Evolutionary conservation across 352 stramenopile genomes (phyloP).

Genomic region (Aphanomyces invadans): DNA sequence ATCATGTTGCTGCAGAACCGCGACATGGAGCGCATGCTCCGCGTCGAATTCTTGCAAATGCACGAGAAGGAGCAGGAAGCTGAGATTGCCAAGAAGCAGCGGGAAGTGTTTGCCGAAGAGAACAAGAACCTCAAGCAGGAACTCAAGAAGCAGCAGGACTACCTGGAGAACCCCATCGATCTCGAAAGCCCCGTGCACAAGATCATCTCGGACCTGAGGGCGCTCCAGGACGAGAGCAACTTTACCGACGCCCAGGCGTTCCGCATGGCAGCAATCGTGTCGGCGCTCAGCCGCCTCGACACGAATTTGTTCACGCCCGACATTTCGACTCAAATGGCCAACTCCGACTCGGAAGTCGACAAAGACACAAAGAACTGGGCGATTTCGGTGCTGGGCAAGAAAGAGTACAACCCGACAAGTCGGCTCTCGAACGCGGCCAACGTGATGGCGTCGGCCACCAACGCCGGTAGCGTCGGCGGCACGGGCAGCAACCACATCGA

Average conservation of each 20-base stretch:
- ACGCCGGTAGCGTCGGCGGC: not conserved
- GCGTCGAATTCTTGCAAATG: slow-evolving; percentile 24
- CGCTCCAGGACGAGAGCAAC: slow-evolving; percentile 17
- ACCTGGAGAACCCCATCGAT: slow-evolving; percentile 11
- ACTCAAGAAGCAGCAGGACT: slow-evolving; percentile 23
- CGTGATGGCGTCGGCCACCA: no score
- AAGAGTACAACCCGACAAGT: slow-evolving; percentile 54
- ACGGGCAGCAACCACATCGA: not conserved
- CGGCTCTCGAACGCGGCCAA: slow-evolving; percentile 22
- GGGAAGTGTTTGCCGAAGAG: slow-evolving; percentile 21
- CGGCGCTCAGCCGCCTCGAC: slow-evolving; percentile 19
- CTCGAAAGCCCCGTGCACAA: slow-evolving; percentile 23
- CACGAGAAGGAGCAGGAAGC: slow-evolving; percentile 21
- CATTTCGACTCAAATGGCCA: slow-evolving; percentile 17
- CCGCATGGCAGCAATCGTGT: slow-evolving; percentile 4
- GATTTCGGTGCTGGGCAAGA: slow-evolving; percentile 29
- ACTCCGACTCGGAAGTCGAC: slow-evolving; percentile 16
- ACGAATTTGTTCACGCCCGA: slow-evolving; percentile 23
- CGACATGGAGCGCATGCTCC: slow-evolving; percentile 25
- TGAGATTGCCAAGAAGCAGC: slow-evolving; percentile 20
- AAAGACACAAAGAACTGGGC: slow-evolving; percentile 27
- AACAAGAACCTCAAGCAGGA: slow-evolving; percentile 25
- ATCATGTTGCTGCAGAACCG: slow-evolving; percentile 23
- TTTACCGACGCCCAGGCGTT: slow-evolving; percentile 8
- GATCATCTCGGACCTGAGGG: slow-evolving; percentile 23